phyloP scores from a whole-genome alignment of 371 early-diverging fungal genomes.

The Funneliformis caledonium region DNA sequence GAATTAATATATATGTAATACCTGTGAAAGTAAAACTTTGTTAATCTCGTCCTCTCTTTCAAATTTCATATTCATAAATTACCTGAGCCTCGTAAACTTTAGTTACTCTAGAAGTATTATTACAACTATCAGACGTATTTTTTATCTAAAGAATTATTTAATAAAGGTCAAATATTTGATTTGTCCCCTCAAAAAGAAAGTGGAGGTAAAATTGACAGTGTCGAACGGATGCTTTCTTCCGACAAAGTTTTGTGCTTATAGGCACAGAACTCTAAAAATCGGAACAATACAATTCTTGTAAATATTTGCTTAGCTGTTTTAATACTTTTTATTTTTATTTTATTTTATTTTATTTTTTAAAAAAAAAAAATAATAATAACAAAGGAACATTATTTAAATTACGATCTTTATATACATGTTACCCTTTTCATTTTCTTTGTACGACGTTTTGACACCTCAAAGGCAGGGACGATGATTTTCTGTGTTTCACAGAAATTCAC shows the following conservation, averaged over 20 bases:
- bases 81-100: neutral
- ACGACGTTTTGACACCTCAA: neutral
- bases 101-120: neutral
- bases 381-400: neutral
- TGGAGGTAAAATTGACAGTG: neutral
- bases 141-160: conserved; percentile 15
- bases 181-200: neutral
- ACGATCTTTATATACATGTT: neutral
- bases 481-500: too few relatives aligned
- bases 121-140: neutral
- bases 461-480: too few relatives aligned
- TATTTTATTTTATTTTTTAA: neutral
- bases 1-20: neutral
- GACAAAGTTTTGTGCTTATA: neutral
- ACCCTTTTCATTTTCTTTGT: neutral
- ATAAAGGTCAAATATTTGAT: conserved; percentile 37
- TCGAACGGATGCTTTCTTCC: neutral
- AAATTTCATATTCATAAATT: neutral
- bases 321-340: too few relatives aligned
- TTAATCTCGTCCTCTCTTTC: conserved; percentile 25
- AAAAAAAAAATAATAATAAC: neutral
- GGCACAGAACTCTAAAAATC: conserved; percentile 36
- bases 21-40: conserved; percentile 35
- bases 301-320: neutral
- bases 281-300: neutral